Evolutionary conservation across 1,284 basidiomycete species (phyloP).

Genomic region (Sanghuangporus sanghuang): DNA sequence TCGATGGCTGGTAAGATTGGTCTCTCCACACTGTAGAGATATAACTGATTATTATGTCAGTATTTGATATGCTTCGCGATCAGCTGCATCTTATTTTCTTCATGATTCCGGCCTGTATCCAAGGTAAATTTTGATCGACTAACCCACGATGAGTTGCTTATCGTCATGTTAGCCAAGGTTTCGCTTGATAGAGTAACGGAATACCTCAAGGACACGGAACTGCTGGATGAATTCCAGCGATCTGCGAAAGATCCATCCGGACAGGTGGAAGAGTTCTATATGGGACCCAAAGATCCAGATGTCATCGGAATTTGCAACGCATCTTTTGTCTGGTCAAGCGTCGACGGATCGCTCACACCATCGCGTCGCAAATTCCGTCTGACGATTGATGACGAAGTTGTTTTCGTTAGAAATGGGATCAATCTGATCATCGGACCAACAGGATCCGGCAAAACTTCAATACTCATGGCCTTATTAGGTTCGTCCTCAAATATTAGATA

Average conservation of each 20-base stretch:
- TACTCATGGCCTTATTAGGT: conserved; percentile 54
- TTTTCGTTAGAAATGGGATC: conserved; percentile 52
- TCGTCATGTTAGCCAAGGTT: conserved; percentile 34
- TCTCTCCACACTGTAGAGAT: background rate
- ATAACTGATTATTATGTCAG: conserved; percentile 12
- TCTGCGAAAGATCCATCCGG: conserved; percentile 24
- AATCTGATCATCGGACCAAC: conserved; percentile 65
- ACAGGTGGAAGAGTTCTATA: conserved; percentile 19
- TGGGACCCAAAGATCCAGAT: conserved; percentile 22
- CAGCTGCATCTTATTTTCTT: conserved; percentile 29
- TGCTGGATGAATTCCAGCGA: conserved; percentile 40
- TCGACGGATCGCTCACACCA: conserved; percentile 25
- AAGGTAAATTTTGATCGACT: conserved; percentile 24
- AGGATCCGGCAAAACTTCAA: conserved; percentile 46
- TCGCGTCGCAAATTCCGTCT: conserved; percentile 40
- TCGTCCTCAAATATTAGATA: conserved; percentile 10
- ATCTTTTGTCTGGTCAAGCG: conserved; percentile 36
- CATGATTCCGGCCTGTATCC: conserved; percentile 29
- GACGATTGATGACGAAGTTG: conserved; percentile 44
- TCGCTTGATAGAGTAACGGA: conserved; percentile 42
- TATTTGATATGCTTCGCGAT: conserved; percentile 34
- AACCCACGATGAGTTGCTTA: conserved; percentile 26
- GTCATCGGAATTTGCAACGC: conserved; percentile 38
- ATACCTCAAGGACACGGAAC: conserved; percentile 41
- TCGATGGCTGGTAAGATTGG: conserved; percentile 30